Evolutionary conservation across 1,284 basidiomycete species (phyloP).

Genomic region (Ganoderma lingzhi): DNA sequence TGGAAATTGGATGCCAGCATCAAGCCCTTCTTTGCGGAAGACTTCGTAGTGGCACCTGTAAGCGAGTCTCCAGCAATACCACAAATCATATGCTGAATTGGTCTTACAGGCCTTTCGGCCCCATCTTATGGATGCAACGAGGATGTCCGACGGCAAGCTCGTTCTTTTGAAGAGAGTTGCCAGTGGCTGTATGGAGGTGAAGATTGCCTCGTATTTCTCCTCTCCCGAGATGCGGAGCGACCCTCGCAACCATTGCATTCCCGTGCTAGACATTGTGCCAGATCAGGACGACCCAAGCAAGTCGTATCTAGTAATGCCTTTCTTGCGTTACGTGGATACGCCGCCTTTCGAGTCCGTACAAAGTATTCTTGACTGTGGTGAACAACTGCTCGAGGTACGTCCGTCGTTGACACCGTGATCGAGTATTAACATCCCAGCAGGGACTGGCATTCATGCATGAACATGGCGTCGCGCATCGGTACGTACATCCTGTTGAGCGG

Average conservation of each 20-base stretch:
- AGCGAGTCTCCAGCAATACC: not conserved
- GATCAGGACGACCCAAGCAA: constrained; percentile 1
- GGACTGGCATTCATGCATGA: not conserved
- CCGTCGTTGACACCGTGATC: not conserved
- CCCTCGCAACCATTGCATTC: constrained; percentile 1
- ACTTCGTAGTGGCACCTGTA: not conserved
- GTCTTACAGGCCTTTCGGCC: not conserved
- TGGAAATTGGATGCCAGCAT: constrained; percentile 23
- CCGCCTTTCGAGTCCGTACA: not conserved
- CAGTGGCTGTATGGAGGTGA: not conserved
- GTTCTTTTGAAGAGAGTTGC: not conserved
- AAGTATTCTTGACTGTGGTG: not conserved
- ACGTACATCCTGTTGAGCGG: not conserved
- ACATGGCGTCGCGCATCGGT: not conserved
- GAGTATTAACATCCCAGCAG: not conserved
- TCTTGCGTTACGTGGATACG: not conserved
- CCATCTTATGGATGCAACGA: not conserved
- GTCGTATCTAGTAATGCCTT: not conserved
- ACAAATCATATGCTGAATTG: not conserved
- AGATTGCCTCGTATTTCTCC: not conserved
- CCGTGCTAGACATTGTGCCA: not conserved
- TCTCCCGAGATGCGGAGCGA: not conserved
- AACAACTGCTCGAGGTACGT: not conserved
- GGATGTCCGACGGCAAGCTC: not conserved
- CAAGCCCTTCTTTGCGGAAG: not conserved